Evolutionary conservation across 192 early-diverging fungal genomes (phyloP).

Genomic region (Allomyces javanicus): DNA sequence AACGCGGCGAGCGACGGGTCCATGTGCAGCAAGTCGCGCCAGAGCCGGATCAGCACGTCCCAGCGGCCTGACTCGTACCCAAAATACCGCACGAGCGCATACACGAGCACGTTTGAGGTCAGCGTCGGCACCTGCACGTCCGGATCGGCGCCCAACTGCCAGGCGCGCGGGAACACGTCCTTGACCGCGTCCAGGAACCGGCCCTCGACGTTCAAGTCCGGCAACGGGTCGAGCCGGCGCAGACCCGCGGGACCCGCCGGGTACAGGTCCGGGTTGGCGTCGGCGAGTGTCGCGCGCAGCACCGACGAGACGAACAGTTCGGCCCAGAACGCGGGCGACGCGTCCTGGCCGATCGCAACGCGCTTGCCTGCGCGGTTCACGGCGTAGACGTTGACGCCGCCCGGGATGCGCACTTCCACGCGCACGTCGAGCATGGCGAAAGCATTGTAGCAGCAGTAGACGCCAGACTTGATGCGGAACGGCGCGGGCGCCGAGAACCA

Average conservation of each 20-base stretch:
- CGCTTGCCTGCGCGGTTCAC: constrained; percentile 32
- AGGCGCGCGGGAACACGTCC: constrained; percentile 71
- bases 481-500: constrained; percentile 21
- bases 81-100: constrained; percentile 83
- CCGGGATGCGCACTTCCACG: constrained; percentile 96
- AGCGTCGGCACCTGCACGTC: constrained; percentile 88
- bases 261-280: constrained; percentile 40
- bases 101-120: constrained; percentile 69
- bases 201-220: constrained; percentile 47
- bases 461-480: constrained; percentile 50
- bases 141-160: constrained; percentile 80
- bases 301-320: constrained; percentile 76
- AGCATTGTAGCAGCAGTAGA: constrained; percentile 89
- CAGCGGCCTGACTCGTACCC: constrained; percentile 49
- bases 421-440: constrained; percentile 92
- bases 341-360: constrained; percentile 3
- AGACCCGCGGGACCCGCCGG: constrained; percentile 75
- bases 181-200: constrained; percentile 67
- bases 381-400: constrained; percentile 83
- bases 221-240: constrained; percentile 73
- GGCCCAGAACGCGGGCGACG: constrained; percentile 55
- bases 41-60: constrained; percentile 63
- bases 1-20: constrained; percentile 83
- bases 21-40: constrained; percentile 35
- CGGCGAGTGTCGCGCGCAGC: constrained; percentile 24